Base-by-base conservation (phyloP, 192 early-diverging fungal species). In the Neocallimastix lanati region DNA sequence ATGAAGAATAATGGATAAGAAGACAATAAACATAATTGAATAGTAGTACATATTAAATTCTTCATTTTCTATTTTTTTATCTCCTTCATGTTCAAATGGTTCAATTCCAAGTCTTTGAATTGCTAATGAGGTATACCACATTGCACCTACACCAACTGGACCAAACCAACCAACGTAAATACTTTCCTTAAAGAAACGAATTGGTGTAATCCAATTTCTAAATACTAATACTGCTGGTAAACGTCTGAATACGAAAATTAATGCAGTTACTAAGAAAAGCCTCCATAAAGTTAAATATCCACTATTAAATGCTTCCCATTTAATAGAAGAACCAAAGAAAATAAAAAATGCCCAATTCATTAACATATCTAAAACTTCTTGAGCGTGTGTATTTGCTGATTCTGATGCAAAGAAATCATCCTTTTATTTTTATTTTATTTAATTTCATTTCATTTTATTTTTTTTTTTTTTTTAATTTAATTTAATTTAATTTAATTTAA, bases 161-260 rank as follows among this genome's bases (percentile, higher is more conserved):
- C 95, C 96, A 81, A 97, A 97, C 93, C 93, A 97, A 14, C 95
- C 94, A 14, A 90, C 91, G 82, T 95, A 95, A 5, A 85, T 0
- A 93, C 93, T 78, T 96, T 93, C 28, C 88, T 88, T 82, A 88
- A 90, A 1, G 86, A 92, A 77, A 79, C 67, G 28, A 78, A 38
- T 81, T 50, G 33, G n/a, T 76, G 82, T 38, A 4, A 28, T 30
- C 27, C 78, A 38, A 79, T 28, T 58, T 58, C 33, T 38, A 67
- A 30, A 79, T 0, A 28, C 28, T 67, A 28, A 28, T 29, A 29
- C 28, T 38, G 78, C 30, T 38, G 30, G 58, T 15, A 33, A 21
- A 28, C 78, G 37, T 33, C 78, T 78, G 28, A 96, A 83, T 28
- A 91, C 29, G 37, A 97, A 84, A 12, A 97, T 84, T 1, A 86